These are phyloP conservation scores for Multifurca ochricompacta DNA, from an alignment of 768 basidiomycete genomes.

Conservation along the genomic window DNA sequence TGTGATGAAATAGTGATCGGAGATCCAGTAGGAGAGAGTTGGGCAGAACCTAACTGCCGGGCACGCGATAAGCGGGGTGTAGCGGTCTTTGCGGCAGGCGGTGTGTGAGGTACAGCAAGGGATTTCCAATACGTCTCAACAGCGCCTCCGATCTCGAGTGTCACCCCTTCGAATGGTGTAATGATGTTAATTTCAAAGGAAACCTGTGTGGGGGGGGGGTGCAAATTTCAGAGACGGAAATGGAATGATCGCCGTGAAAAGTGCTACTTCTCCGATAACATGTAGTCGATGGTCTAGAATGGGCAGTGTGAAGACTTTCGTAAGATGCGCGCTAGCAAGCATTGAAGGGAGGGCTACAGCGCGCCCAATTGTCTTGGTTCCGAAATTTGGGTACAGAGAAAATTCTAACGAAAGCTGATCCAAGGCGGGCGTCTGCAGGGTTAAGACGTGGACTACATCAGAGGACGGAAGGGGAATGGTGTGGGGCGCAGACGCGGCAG, in stretches of 20 bases:
- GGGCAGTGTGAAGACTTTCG: slow-evolving; percentile 55
- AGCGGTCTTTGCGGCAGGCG: slow-evolving; percentile 20
- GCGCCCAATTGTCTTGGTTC: slow-evolving; percentile 91
- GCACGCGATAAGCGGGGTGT: slow-evolving; percentile 24
- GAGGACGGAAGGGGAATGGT: slow-evolving; percentile 79
- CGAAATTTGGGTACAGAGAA: slow-evolving; percentile 95
- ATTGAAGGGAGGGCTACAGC: slow-evolving; percentile 77
- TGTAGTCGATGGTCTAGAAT: slow-evolving; percentile 90
- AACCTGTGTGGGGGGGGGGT: slow-evolving; percentile 41
- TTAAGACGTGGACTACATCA: slow-evolving; percentile 63
- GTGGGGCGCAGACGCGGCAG: slow-evolving; percentile 81
- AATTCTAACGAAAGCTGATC: slow-evolving; percentile 77
- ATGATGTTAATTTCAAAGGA: slow-evolving; percentile 83
- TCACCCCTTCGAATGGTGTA: slow-evolving; percentile 85
- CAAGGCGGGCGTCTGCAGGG: slow-evolving; percentile 78
- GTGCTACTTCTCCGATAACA: slow-evolving; percentile 81
- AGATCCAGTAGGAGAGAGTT: slow-evolving; percentile 59
- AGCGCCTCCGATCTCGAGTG: slow-evolving; percentile 88
- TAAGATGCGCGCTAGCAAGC: slow-evolving; percentile 50
- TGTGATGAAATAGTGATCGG: slow-evolving; percentile 39
- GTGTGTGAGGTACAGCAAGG: slow-evolving; percentile 40
- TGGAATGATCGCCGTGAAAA: background rate
- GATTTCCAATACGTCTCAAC: slow-evolving; percentile 99
- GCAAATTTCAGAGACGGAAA: background rate
- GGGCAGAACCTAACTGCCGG: slow-evolving; percentile 29